Base-by-base conservation (phyloP, 208 protist genomes). In the Entamoeba histolytica region DNA sequence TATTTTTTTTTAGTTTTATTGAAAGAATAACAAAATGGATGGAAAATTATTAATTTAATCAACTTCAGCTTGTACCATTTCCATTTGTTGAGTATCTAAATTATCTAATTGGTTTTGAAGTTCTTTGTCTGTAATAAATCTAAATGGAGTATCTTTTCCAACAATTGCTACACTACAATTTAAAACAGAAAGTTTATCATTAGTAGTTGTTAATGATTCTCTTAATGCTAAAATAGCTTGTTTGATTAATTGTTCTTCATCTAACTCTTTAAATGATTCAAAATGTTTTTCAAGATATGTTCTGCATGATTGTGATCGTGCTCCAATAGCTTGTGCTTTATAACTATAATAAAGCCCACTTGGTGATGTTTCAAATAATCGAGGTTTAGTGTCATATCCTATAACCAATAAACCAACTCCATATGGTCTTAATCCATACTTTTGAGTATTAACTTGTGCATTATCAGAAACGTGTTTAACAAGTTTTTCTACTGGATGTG, bases 121-220 rank as follows among this genome's bases (percentile, higher is more conserved):
- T 55, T 55, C 50, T 3, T 55, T 17, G 6, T 10, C 15, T 10
- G 50, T 19, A 55, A 55, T 17, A 55, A 55, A 19, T 55, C 50
- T 55, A 17, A 55, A 55, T 55, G 50, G 50, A 17, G 50, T 55
- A 19, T 55, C 50, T 55, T 55, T 17, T 10, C 50, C 50, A 15
- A 97, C 95, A n/a, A 55, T 91, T 5, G 97, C 98, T 23, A 99
- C 96, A 95, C 99, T 98, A 55, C 99, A 97, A 95, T 99, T 99
- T 61, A 96, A 97, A 55, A 96, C 96, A 55, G 96, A 98, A 31
- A 99, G 94, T 94, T 98, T 98, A 93, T 99, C 98, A 47, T 55
- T 55, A 17, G 50, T 55, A 19, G 50, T 55, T 55, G 50, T 55
- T 55, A 55, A 55, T 55, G 50, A 55, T 17, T 55, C 50, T 17